Percentiles rank a stretch among this genome's conserved stretches.
Conservation (phyloP, 495 filamentous ascomycete species). For the Rhypophila decipiens region DNA sequence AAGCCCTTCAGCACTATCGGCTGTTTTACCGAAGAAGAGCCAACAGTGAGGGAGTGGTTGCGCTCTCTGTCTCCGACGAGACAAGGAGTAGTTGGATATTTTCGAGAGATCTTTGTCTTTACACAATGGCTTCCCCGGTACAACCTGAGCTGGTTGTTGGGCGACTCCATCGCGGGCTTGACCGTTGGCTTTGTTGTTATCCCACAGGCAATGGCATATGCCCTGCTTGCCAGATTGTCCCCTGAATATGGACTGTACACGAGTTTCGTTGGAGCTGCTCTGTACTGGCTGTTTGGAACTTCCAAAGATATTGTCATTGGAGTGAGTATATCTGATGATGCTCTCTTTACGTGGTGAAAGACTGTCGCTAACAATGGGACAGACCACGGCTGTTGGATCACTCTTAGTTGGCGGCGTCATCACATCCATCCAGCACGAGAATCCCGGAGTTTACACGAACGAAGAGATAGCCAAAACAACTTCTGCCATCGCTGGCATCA, state of each 20-base stretch:
- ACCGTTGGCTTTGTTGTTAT: conserved; percentile 95
- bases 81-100: conserved; percentile 50
- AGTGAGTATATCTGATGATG: too few relatives aligned
- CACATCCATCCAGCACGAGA: conserved; percentile 42
- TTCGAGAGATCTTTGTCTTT: conserved; percentile 76
- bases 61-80: conserved; percentile 51
- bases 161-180: conserved; percentile 86
- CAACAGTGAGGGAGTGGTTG: conserved; percentile 68
- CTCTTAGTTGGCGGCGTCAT: conserved; percentile 81
- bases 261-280: conserved; percentile 91
- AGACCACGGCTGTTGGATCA: conserved; percentile 96
- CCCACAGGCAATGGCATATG: conserved; percentile 97
- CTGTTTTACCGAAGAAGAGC: conserved; percentile 78
- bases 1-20: conserved; percentile 71
- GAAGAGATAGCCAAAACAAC: conserved; percentile 72
- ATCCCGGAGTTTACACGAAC: conserved; percentile 52
- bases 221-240: conserved; percentile 68
- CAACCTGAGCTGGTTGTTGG: conserved; percentile 80
- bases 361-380: background rate
- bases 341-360: conserved; percentile 12
- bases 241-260: conserved; percentile 89
- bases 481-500: conserved; percentile 71
- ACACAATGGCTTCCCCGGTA: conserved; percentile 83
- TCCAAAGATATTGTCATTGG: conserved; percentile 99
- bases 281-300: conserved; percentile 99